Percentiles rank a stretch among this genome's conserved stretches.
Conservation (phyloP, 805 yeast species). For the Suhomyces vadensis region DNA sequence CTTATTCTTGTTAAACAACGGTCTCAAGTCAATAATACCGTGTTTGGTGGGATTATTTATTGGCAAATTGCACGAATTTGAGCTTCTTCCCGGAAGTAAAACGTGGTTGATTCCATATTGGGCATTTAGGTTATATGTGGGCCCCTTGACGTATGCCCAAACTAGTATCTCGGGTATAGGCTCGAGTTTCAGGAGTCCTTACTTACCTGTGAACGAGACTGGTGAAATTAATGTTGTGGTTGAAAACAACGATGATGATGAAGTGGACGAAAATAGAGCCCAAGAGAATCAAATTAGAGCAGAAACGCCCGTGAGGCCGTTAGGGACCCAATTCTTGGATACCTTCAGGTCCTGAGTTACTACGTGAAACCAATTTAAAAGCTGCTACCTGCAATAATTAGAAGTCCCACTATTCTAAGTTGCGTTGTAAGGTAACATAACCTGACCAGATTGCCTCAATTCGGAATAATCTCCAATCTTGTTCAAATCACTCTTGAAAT, state of each 20-base stretch:
- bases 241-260: conserved; percentile 25
- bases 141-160: background rate
- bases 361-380: no score
- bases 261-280: conserved; percentile 18
- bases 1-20: conserved; percentile 40
- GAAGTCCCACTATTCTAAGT: no score
- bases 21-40: conserved; percentile 36
- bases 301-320: conserved; percentile 62
- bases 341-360: conserved; percentile 49
- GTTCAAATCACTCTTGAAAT: no score
- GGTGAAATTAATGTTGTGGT: conserved; percentile 24
- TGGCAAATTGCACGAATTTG: conserved; percentile 36
- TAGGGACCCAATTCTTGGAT: conserved; percentile 61
- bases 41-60: conserved; percentile 38
- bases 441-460: no score
- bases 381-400: no score
- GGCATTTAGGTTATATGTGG: conserved; percentile 27
- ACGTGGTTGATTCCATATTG: conserved; percentile 33
- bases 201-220: conserved; percentile 2
- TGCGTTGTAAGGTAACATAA: no score
- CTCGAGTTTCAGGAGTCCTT: conserved; percentile 2
- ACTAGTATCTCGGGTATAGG: background rate
- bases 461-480: no score
- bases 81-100: conserved; percentile 39
- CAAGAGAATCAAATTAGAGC: conserved; percentile 36